Base-by-base conservation (phyloP, 2,329 filamentous ascomycete genomes). In the Grosmannia serpens region DNA sequence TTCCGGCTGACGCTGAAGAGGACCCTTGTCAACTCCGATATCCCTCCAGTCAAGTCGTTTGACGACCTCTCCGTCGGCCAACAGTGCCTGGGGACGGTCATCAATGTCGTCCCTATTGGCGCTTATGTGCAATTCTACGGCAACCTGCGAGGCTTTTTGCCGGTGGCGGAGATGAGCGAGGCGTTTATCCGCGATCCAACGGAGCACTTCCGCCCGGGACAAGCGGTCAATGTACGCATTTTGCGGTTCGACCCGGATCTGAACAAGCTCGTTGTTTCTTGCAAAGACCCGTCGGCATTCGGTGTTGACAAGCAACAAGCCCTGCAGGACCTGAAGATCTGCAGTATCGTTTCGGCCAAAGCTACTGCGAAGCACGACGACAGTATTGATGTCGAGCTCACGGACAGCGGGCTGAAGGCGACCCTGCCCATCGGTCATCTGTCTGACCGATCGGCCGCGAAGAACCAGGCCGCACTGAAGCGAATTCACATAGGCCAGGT, bases 161-260 rank as follows among this genome's bases (percentile, higher is more conserved):
- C 94, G 2, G 86, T 95, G 0, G 89, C 89, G 1, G 92, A 99
- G 72, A 99, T 99, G 94, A 97, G 94, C 69, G 94, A 99, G 70
- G 91, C 91, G 13, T 96, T 87, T 68, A 96, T 99, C 67, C 83
- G 87, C 64, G 88, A 96, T 67, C 91, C 94, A 5, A 83, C 82
- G 52, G 85, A 95, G 67, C 91, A 97, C 72, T 99, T 99, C 75
- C 85, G 87, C 41, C 74, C 85, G 50, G 95, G 94, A 0, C 94
- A 99, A 70, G 92, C 95, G 1, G 87, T 99, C 64, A 95, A 84
- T 66, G 88, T 96, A 24, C 89, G 92, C 67, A 84, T 95, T n/a
- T 72, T 96, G 38, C 88, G 86, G 55, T 84, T 96, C 55, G 85
- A 95, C 54, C 75, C 84, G 1, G 83, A 87, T 59, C 77, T 81